Base-by-base conservation (phyloP, 2,329 filamentous ascomycete genomes). In the Hypoxylon sp. region DNA sequence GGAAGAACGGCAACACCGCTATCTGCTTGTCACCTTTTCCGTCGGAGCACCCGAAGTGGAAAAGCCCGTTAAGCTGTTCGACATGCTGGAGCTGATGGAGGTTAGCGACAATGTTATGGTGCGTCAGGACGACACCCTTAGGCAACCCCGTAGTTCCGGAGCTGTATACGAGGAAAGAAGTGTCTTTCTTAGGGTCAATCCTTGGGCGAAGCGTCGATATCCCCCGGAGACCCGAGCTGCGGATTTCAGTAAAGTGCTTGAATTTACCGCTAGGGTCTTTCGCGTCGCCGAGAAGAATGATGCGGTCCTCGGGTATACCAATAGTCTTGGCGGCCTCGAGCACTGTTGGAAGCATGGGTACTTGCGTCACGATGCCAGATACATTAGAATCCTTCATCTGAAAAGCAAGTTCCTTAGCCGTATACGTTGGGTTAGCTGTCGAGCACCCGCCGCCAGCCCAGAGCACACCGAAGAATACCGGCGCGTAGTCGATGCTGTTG, bases 351-450 rank as follows among this genome's bases (percentile, higher is more conserved):
- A 97, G 83, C 64, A 91, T 86, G 0, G 89, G 81, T 25, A 86
- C 78, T 75, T 97, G 93, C 2, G 94, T 97, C 25, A 91, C 86
- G 6, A 98, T 79, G 0, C 86, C 92, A 75, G 89, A 92, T 32
- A 93, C 92, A 0, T 88, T 86, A 0, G 91, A 91, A 79, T 97
- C 92, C 74, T 89, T 89, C 67, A 98, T 86, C 81, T 98, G 94
- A 75, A 92, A 94, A 3, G 91, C 89, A 34, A 98, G 85, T 80
- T 98, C 95, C 9, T 93, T 89, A 11, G 87, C 87, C 0, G 92
- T 97, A 80, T 97, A 97, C 3, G 90, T 89, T 19, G 94, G 94
- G 76, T 98, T 98, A 2, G 93, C 94, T 0, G 94, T 93, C n/a
- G 91, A 93, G 10, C 93, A 82, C 56, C 93, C 83, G 30, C 92